phyloP scores from a whole-genome alignment of 495 filamentous ascomycete genomes.

The Polyplosphaeria fusca region DNA sequence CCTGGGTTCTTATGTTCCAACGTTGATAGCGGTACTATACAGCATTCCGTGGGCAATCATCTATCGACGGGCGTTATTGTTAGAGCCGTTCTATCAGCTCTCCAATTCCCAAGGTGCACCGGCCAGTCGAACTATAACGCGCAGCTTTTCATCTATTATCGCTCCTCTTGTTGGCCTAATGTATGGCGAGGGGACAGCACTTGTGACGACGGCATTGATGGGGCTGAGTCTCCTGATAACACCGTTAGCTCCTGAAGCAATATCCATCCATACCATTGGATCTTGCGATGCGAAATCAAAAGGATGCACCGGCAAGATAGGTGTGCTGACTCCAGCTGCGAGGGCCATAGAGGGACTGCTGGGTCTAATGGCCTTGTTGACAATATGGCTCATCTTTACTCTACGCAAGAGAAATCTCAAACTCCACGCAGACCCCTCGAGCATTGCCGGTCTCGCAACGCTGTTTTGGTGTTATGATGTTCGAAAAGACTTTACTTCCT shows the following conservation, averaged over 20 bases:
- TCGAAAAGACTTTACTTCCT: not conserved
- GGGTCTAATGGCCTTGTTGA: not conserved
- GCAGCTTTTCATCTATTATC: not conserved
- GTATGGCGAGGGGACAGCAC: not conserved
- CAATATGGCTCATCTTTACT: not conserved
- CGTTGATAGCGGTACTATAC: not conserved
- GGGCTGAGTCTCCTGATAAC: not conserved
- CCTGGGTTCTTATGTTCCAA: slow-evolving; percentile 2
- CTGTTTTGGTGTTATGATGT: not conserved
- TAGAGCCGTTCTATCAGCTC: slow-evolving; percentile 9
- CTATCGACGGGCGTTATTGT: not conserved
- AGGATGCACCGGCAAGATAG: not conserved
- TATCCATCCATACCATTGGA: slow-evolving; percentile 5
- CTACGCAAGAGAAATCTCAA: not conserved
- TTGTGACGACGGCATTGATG: not conserved
- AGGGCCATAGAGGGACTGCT: slow-evolving; percentile 1
- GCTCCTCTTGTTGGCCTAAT: not conserved
- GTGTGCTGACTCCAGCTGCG: not conserved
- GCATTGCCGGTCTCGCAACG: not conserved
- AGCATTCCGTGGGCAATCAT: slow-evolving; percentile 1
- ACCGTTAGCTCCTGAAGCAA: not conserved
- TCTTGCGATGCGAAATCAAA: not conserved
- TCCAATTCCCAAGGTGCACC: not conserved
- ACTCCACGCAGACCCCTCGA: not conserved
- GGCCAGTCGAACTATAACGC: not conserved